Conservation (phyloP, 2,329 filamentous ascomycete genomes). For the Aulographum hederae region DNA sequence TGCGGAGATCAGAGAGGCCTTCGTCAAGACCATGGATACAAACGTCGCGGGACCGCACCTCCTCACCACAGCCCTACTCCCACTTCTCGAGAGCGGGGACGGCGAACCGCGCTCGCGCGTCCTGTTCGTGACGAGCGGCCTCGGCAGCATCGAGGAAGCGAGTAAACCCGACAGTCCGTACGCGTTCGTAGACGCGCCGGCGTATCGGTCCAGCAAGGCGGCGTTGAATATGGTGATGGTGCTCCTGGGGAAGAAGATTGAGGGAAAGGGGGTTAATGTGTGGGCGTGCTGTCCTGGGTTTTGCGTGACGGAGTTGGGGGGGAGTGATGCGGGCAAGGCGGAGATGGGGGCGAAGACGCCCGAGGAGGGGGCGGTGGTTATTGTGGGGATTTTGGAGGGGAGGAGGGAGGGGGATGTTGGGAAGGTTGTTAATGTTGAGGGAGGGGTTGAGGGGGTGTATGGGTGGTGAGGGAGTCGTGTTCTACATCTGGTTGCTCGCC, state of each 20-base stretch:
- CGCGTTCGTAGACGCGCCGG: background rate
- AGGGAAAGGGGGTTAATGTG: background rate
- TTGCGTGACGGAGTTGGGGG: constrained; percentile 2
- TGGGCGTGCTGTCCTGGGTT: constrained; percentile 2
- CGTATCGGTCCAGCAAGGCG: constrained; percentile 1
- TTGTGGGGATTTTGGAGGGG: background rate
- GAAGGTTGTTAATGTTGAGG: too few species aligned
- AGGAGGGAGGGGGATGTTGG: background rate
- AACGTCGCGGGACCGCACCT: constrained; percentile 29
- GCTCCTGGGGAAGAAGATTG: constrained; percentile 1
- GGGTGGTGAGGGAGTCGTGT: too few species aligned
- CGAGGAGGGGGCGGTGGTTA: background rate
- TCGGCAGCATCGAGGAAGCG: constrained; percentile 8
- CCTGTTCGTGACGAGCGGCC: constrained; percentile 11
- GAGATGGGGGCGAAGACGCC: constrained; percentile 6
- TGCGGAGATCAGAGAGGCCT: too few species aligned
- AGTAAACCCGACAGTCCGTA: too few species aligned
- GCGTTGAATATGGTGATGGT: constrained; percentile 4
- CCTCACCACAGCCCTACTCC: constrained; percentile 19
- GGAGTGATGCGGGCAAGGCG: background rate
- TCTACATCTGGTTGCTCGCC: too few species aligned
- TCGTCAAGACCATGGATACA: too few species aligned
- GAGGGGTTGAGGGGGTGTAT: too few species aligned
- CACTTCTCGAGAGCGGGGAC: constrained; percentile 11
- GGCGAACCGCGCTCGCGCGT: constrained; percentile 9